Evolutionary conservation across 805 yeast species (phyloP).

Genomic region (Suhomyces prunicola): DNA sequence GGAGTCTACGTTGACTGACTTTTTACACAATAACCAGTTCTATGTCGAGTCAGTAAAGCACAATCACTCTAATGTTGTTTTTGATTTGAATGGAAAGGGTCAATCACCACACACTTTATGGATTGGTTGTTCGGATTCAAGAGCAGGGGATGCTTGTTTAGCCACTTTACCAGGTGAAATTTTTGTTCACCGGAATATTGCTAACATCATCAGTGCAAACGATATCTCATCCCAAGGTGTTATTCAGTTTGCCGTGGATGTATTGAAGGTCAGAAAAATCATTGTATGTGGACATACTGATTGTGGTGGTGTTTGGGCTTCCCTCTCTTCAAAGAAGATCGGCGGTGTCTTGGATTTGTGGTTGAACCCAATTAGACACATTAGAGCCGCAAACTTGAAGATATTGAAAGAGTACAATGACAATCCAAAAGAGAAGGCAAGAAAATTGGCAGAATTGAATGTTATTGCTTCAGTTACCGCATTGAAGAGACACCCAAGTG

Average conservation of each 20-base stretch:
- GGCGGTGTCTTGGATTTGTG: conserved; percentile 73
- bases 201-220: conserved; percentile 67
- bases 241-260: conserved; percentile 83
- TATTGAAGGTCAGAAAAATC: conserved; percentile 73
- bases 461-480: conserved; percentile 69
- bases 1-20: conserved; percentile 48
- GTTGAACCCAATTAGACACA: conserved; percentile 65
- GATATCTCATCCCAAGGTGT: conserved; percentile 77
- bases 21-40: conserved; percentile 44
- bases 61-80: conserved; percentile 51
- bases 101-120: conserved; percentile 92
- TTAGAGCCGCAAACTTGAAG: conserved; percentile 57
- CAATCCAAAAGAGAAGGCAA: conserved; percentile 54
- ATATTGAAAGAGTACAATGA: conserved; percentile 44
- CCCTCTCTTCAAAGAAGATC: conserved; percentile 58
- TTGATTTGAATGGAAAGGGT: conserved; percentile 69
- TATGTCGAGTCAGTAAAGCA: conserved; percentile 46
- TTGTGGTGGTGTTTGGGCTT: conserved; percentile 91
- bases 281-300: conserved; percentile 92
- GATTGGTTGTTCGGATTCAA: conserved; percentile 93
- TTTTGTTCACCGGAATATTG: conserved; percentile 85
- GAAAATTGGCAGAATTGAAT: conserved; percentile 69
- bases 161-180: conserved; percentile 87
- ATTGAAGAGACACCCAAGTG: conserved; percentile 62
- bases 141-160: conserved; percentile 77